Percentiles rank a stretch among this genome's conserved stretches.
phyloP scores from a whole-genome alignment of 2,329 filamentous ascomycete species.

The Fusarium veterinarium region DNA sequence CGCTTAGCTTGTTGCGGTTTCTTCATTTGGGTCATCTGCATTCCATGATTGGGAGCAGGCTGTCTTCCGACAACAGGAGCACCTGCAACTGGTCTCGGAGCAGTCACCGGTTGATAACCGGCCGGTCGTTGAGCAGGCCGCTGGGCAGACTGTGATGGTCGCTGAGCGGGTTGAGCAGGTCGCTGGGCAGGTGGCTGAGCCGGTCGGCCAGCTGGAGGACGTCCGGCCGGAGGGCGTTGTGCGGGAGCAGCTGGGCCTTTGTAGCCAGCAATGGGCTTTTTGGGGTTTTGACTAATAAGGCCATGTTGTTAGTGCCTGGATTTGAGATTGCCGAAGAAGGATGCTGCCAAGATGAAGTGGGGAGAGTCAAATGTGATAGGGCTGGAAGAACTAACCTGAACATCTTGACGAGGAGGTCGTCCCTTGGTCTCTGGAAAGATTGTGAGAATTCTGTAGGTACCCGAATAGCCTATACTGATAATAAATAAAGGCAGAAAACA shows the following conservation, averaged over 20 bases:
- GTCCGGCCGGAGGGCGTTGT: slow-evolving; percentile 3
- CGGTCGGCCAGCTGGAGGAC: neutral
- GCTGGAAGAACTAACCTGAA: slow-evolving; percentile 1
- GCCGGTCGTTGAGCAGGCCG: neutral
- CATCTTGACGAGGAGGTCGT: neutral
- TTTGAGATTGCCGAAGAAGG: neutral
- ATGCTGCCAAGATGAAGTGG: neutral
- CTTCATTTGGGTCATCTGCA: slow-evolving; percentile 26
- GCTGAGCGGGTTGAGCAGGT: neutral
- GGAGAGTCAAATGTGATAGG: neutral
- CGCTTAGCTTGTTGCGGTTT: slow-evolving; percentile 7
- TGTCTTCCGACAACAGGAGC: slow-evolving; percentile 18
- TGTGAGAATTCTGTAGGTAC: accelerated
- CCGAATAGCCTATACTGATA: accelerated
- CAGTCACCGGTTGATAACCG: slow-evolving; percentile 7
- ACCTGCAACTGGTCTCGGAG: slow-evolving; percentile 7
- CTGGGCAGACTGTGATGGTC: neutral
- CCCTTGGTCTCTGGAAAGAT: accelerated
- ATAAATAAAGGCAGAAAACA: accelerated
- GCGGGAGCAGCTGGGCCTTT: neutral
- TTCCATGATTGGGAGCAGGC: slow-evolving; percentile 6
- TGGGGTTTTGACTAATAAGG: neutral
- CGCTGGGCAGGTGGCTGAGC: neutral
- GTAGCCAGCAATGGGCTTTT: neutral
- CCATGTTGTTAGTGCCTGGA: neutral